Percentiles rank a stretch among this genome's conserved stretches.
These are phyloP conservation scores for Tulasnella calospora DNA, from an alignment of 768 basidiomycete genomes.

Conservation along the genomic window DNA sequence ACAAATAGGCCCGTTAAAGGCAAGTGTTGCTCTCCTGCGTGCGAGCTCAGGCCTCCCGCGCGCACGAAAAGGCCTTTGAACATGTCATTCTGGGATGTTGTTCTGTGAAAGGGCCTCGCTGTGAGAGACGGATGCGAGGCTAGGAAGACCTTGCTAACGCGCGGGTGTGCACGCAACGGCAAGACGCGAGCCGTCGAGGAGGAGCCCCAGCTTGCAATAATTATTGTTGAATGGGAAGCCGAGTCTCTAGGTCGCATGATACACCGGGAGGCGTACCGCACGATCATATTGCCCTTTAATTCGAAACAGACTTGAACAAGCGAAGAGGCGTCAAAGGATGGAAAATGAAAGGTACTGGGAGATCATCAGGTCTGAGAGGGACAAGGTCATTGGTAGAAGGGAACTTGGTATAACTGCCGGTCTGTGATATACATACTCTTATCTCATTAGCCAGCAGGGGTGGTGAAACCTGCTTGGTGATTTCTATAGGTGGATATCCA, in stretches of 20 bases:
- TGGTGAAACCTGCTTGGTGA: neutral
- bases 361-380: conserved; percentile 7
- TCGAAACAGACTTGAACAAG: neutral
- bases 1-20: neutral
- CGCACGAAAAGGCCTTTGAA: neutral
- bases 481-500: neutral
- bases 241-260: neutral
- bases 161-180: neutral
- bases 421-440: neutral
- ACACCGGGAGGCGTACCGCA: conserved; percentile 5
- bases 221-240: neutral
- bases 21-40: neutral
- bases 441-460: neutral
- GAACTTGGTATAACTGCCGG: neutral
- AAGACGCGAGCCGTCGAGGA: neutral
- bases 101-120: conserved; percentile 5
- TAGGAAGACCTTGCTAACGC: neutral
- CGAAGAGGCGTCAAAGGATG: neutral
- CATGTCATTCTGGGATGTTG: conserved; percentile 8
- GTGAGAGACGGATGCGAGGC: neutral
- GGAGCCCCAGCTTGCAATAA: neutral
- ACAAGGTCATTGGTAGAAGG: neutral
- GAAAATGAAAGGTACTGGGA: neutral
- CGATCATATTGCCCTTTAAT: neutral
- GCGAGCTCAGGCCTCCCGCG: conserved; percentile 10